phyloP scores from a whole-genome alignment of 75 land plant genomes.

The Sequoia sempervirens region DNA sequence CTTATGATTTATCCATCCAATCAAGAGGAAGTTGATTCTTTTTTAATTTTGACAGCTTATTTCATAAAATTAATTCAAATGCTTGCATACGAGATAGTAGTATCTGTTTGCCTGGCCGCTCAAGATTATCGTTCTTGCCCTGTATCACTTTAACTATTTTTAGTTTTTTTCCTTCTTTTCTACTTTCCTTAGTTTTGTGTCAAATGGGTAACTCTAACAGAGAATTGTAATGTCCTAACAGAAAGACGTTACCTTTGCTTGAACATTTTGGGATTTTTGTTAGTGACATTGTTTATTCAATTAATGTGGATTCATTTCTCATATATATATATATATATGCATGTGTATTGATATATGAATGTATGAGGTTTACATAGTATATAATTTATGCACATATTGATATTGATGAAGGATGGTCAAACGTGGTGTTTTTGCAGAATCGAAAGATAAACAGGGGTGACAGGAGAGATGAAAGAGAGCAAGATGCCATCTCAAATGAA shows the following conservation, averaged over 20 bases:
- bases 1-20: background rate
- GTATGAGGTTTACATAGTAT: background rate
- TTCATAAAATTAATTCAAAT: no score
- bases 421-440: slow-evolving; percentile 33
- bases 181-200: background rate
- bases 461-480: slow-evolving; percentile 23
- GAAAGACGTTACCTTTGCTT: background rate
- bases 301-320: background rate
- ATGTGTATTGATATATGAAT: background rate
- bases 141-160: no score
- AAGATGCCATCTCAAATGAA: slow-evolving; percentile 65
- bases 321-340: no score
- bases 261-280: background rate
- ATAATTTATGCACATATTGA: background rate
- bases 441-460: slow-evolving; percentile 32
- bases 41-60: background rate
- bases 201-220: background rate
- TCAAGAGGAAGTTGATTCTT: background rate
- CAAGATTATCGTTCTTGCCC: no score
- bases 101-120: no score
- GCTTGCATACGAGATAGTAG: no score
- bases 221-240: background rate
- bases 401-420: background rate
- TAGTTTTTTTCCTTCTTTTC: background rate
- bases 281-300: background rate